Base-by-base conservation (phyloP, 2,329 filamentous ascomycete genomes). In the Xylaria sp. region DNA sequence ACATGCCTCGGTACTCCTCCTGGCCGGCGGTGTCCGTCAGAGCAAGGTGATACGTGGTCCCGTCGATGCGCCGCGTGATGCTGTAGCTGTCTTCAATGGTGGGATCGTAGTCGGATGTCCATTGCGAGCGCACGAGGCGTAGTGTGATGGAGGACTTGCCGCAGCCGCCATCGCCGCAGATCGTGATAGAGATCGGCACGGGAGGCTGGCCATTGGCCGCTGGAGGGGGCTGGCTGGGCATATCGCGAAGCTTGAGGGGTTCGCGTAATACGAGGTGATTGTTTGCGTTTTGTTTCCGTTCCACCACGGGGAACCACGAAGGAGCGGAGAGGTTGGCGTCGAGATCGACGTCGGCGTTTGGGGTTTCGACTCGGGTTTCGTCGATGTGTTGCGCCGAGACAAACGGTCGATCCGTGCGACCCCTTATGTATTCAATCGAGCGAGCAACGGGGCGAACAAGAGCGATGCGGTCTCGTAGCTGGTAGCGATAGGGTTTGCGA, bases 1-100 rank as follows among this genome's bases (percentile, higher is more conserved):
- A 95, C 81, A 95, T 91, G 69, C 90, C 89, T 68, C 91, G 89
- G 79, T 95, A 95, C 78, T 95, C 91, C 78, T 95, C 91, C 76
- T 95, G 91, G n/a, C 91, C 91, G 25, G 91, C 91, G 1, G 91
- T 94, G 80, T 95, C 91, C 62, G 90, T 94, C 51, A 95, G 84
- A 49, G 85, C 83, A 35, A 95, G 87, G 75, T 91, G 89, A 82
- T 93, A 94, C 52, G 86, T 87, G 54, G 94, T 83, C 72, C 91
- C 91, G 71, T 94, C 91, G 74, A 95, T 87, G 70, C 84, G 85
- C 68, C 91, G 90, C 51, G 91, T 93, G 64, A 95, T 88, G 70
- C 87, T 90, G 81, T 95, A 95, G 68, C 89, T 92, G 81, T 95
- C 91, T 78, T 92, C 89, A 76, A 91, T 91, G 35, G 89, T 91